Percentiles rank a stretch among this genome's conserved stretches.
Conservation (phyloP, 2,329 filamentous ascomycete genomes). For the Chaetothyriales sp. region DNA sequence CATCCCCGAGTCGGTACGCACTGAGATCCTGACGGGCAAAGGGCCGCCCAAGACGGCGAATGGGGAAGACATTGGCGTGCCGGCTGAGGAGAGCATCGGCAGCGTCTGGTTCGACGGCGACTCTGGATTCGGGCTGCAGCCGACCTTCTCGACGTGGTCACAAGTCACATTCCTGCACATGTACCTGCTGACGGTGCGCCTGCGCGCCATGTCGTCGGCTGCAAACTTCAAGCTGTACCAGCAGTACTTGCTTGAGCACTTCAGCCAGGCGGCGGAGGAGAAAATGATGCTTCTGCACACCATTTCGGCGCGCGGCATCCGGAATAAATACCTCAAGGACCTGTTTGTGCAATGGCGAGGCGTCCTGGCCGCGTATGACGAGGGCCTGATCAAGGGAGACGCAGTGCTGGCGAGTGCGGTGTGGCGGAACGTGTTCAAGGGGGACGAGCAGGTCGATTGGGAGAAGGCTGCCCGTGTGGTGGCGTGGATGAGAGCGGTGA, state of each 20-base stretch:
- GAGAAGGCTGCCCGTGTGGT: constrained; percentile 48
- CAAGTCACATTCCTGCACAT: constrained; percentile 94
- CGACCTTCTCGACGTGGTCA: constrained; percentile 91
- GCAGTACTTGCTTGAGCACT: constrained; percentile 85
- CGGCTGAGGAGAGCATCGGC: constrained; percentile 20
- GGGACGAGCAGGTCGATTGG: constrained; percentile 48
- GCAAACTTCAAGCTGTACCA: constrained; percentile 63
- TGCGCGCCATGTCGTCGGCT: constrained; percentile 59
- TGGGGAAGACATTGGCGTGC: constrained; percentile 69
- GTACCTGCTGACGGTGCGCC: constrained; percentile 73
- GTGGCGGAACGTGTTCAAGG: constrained; percentile 90
- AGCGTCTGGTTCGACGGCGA: constrained; percentile 27
- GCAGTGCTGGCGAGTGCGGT: constrained; percentile 49
- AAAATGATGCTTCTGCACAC: constrained; percentile 47
- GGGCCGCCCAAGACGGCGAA: constrained; percentile 49
- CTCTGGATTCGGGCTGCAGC: constrained; percentile 50
- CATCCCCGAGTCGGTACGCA: constrained; percentile 55
- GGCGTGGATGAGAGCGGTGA: constrained; percentile 42
- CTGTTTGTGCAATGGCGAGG: constrained; percentile 90
- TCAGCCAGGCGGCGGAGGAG: constrained; percentile 54
- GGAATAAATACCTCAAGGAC: constrained; percentile 61
- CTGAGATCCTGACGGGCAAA: constrained; percentile 40
- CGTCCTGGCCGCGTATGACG: constrained; percentile 53
- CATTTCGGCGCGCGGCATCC: constrained; percentile 39
- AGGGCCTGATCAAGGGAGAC: constrained; percentile 34